These are phyloP conservation scores for Fusarium keratoplasticum DNA, from an alignment of 2,329 filamentous ascomycete genomes.

Conservation along the genomic window DNA sequence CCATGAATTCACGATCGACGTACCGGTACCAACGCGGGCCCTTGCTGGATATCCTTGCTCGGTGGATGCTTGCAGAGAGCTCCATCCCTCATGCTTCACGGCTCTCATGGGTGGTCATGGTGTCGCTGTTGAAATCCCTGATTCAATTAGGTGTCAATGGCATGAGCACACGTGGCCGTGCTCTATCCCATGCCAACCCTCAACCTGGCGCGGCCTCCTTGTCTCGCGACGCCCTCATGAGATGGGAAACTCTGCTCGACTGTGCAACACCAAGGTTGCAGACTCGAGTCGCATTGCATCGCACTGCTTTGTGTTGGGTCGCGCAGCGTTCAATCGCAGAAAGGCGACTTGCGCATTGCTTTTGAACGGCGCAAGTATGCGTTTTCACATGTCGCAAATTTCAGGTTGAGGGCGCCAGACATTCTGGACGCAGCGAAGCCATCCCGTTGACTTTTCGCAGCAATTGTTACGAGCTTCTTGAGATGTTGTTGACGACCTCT, in stretches of 20 bases:
- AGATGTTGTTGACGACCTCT: neutral
- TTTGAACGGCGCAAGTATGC: neutral
- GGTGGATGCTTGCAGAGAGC: slow-evolving; percentile 11
- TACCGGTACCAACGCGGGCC: slow-evolving; percentile 17
- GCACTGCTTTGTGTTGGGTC: neutral
- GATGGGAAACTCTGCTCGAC: neutral
- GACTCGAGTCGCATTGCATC: neutral
- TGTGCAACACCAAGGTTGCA: neutral
- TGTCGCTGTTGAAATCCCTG: neutral
- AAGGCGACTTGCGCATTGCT: neutral
- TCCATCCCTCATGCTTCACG: slow-evolving; percentile 8
- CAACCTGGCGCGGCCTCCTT: neutral
- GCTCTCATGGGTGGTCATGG: slow-evolving; percentile 14
- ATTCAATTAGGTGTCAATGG: slow-evolving; percentile 15
- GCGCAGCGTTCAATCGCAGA: neutral
- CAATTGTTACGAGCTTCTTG: neutral
- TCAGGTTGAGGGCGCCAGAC: neutral
- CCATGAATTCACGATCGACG: slow-evolving; percentile 26
- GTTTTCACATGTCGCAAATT: neutral
- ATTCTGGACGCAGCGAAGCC: neutral
- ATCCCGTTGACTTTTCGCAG: neutral
- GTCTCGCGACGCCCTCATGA: neutral
- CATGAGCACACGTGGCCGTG: slow-evolving; percentile 18
- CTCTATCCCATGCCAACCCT: slow-evolving; percentile 4
- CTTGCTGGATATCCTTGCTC: slow-evolving; percentile 5